Base-by-base conservation (phyloP, 139 green algal species). In the Coelastrella sp. region DNA sequence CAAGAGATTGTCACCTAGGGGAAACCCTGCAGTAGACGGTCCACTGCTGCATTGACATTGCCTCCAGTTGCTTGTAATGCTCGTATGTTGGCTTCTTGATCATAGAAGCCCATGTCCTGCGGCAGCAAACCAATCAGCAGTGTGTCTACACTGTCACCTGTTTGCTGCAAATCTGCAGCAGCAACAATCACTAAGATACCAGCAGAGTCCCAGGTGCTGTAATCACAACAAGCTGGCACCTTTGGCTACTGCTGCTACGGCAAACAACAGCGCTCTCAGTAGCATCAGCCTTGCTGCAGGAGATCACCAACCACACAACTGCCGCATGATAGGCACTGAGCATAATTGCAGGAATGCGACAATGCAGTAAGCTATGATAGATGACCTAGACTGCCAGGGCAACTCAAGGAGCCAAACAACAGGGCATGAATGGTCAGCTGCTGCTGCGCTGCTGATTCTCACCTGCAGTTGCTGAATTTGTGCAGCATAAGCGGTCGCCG, bases 31-130 rank as follows among this genome's bases (percentile, higher is more conserved):
- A 98, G 90, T 60, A 99, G 81, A 19, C 93, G 84, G 50, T 99
- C 96, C 8, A 99, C 94, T 0, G 96, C 96, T 3, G 92, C 96
- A 48, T 98, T 93, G 2, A 99, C 95, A 74, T 99, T 98, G 51
- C 96, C 96, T 2, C 93, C 92, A 0, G 92, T 96, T 0, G 91
- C 91, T 67, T 95, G 85, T 53, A 98, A 72, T 0, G 91, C 92
- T 5, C 85, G 80, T n/a, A 96, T 86, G 66, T 95, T 96, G 15
- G 86, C 88, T 23, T 93, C 80, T 0, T 85, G 84, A 77, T 99
- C 93, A 45, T 74, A 89, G 81, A 99, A 99, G 30, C 97, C 97
- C 97, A 99, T 99, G 79, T 96, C 96, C 19, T 76, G 34, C 80
- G 32, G 17, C 78, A 75, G 32, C 19, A 13, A n/a, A 67, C 23